phyloP scores from a whole-genome alignment of 352 stramenopile species.

The Globisporangium yorkense region DNA sequence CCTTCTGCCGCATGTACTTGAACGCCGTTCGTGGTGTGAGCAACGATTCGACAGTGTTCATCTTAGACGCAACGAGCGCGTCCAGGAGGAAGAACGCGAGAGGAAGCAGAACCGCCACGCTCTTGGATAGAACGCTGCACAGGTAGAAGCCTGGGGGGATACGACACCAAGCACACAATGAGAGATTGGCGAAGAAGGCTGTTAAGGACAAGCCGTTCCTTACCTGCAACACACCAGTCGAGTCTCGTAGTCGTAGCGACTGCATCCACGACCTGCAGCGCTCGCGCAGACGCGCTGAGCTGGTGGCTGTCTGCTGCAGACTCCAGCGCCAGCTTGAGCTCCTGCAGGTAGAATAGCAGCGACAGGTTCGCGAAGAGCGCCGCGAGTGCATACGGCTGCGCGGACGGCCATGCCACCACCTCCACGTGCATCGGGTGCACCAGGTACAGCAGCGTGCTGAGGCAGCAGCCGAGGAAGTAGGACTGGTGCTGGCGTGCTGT shows the following conservation, averaged over 20 bases:
- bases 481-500: neutral
- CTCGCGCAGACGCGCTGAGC: too few species aligned
- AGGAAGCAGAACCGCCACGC: constrained; percentile 6
- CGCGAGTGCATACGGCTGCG: constrained; percentile 57
- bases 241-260: neutral
- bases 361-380: constrained; percentile 45
- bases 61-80: neutral
- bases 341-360: constrained; percentile 22
- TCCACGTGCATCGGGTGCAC: constrained; percentile 65
- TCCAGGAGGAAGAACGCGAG: constrained; percentile 5
- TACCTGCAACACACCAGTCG: constrained; percentile 4
- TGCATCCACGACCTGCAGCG: neutral
- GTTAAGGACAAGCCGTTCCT: neutral
- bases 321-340: neutral
- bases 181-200: neutral
- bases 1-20: constrained; percentile 22
- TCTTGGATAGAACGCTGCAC: constrained; percentile 11
- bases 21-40: neutral
- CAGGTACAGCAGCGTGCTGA: constrained; percentile 44
- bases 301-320: neutral
- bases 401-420: constrained; percentile 62
- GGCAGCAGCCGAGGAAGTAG: constrained; percentile 18
- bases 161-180: neutral
- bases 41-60: neutral
- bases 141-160: constrained; percentile 3